Evolutionary conservation across 257 asterid species (phyloP).

Genomic region (Phtheirospermum japonicum): DNA sequence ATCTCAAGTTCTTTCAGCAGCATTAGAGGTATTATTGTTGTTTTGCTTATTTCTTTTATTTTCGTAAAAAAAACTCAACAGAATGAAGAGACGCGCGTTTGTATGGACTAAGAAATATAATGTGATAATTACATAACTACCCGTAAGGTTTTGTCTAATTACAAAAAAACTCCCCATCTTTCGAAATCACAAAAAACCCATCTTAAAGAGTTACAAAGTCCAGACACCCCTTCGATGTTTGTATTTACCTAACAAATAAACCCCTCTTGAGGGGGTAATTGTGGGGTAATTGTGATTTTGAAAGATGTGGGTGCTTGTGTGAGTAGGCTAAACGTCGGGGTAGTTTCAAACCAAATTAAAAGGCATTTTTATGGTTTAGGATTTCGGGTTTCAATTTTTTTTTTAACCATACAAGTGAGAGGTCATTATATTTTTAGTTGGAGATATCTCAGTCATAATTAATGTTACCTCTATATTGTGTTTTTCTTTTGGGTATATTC

Average conservation of each 20-base stretch:
- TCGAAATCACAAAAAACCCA: neutral
- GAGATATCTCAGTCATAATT: too few species aligned
- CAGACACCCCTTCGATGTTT: neutral
- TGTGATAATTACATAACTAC: neutral
- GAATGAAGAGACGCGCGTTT: neutral
- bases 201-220: neutral
- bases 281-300: neutral
- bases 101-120: neutral
- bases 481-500: slow-evolving; percentile 13
- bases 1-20: slow-evolving; percentile 97
- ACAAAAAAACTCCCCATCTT: too few species aligned
- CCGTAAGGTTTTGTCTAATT: neutral
- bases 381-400: too few species aligned
- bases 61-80: slow-evolving; percentile 7
- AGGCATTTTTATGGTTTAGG: too few species aligned
- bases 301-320: slow-evolving; percentile 6
- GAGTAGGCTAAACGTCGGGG: slow-evolving; percentile 10
- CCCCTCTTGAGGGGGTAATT: neutral
- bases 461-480: too few species aligned
- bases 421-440: too few species aligned
- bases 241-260: neutral
- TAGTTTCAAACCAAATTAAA: too few species aligned
- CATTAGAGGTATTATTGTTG: slow-evolving; percentile 63
- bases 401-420: too few species aligned
- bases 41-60: slow-evolving; percentile 12